Base-by-base conservation (phyloP, 176 grass and related monocot species). In the Zea luxurians region DNA sequence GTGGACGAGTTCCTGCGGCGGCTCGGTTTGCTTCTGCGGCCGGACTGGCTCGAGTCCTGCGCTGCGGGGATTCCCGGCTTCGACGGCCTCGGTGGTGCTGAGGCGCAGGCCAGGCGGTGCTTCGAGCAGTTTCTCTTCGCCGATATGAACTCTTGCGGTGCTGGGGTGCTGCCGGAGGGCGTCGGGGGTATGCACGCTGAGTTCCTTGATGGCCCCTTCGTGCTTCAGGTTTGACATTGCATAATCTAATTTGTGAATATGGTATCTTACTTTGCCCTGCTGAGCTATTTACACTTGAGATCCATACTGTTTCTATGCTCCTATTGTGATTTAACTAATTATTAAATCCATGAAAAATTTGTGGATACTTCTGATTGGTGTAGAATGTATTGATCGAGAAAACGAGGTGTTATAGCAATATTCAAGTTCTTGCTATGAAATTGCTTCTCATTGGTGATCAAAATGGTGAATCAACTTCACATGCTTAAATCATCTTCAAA, bases 91-190 rank as follows among this genome's bases (percentile, higher is more conserved):
- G 89, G 83, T 57, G 66, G 85, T 50, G 67, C 68, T 13, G 81
- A 77, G 41, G 68, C 9, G 13, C 78, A 74, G 89, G 90, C 85
- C 49, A 94, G 77, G 76, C 80, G 65, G 43, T 90, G 91, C 46
- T 98, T 92, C 54, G 89, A 98, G 74, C 85, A 91, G 81, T 87
- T 98, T 75, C 92, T 95, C 66, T 84, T 98, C n/a, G 75, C 88
- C 48, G 92, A 98, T 70, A 88, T 98, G 90, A 98, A 91, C 53
- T 2, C 7, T n/a, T 89, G 72, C 35, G 90, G 96, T 6, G 85
- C 83, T 4, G 92, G 96, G 3, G 83, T 90, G 55, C 84, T 95
- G 36, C 92, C 96, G 0, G 70, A 76, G 58, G 87, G 89, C 64
- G 81, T 98, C 18, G 80, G 79, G 38, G n/a, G 15, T 50, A 87